A percentile compares a stretch with the other conserved stretches of the same genome.
Evolutionary conservation across 306 rosid genomes (phyloP).

Genomic region (Vigna radiata): DNA sequence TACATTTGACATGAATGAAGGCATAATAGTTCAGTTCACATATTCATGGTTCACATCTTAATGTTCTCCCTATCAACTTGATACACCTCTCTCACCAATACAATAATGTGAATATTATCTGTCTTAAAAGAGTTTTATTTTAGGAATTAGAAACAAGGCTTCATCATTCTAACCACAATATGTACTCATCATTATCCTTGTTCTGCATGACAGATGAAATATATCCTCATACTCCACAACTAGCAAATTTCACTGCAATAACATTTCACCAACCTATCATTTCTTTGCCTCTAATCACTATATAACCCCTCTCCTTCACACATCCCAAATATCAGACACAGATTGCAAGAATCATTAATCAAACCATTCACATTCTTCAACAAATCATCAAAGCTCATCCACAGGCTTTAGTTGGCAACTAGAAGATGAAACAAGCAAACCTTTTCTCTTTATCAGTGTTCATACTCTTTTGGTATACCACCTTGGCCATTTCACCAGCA

Average conservation of each 20-base stretch:
- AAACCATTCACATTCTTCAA: constrained; percentile 14
- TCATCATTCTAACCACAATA: too few species aligned
- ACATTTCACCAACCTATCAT: constrained; percentile 41
- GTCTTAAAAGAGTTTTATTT: too few species aligned
- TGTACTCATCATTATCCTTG: too few species aligned
- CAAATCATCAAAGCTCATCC: neutral
- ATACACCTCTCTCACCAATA: too few species aligned
- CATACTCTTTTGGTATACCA: constrained; percentile 1
- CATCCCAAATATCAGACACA: neutral
- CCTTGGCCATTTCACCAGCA: constrained; percentile 39
- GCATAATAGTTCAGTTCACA: too few species aligned
- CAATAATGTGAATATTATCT: too few species aligned
- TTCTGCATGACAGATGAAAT: too few species aligned
- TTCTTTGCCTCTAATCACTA: neutral
- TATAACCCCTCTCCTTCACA: neutral
- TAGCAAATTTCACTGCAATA: constrained; percentile 22
- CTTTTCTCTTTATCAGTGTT: constrained; percentile 30
- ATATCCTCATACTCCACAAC: neutral
- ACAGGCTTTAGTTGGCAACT: neutral
- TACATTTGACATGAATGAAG: too few species aligned
- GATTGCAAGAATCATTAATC: neutral
- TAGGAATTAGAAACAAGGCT: too few species aligned
- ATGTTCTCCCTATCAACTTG: too few species aligned
- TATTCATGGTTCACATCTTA: too few species aligned
- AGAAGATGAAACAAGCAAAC: constrained; percentile 43